Conservation (phyloP, 345 rosid species). For the Eucalyptus tenuipes region DNA sequence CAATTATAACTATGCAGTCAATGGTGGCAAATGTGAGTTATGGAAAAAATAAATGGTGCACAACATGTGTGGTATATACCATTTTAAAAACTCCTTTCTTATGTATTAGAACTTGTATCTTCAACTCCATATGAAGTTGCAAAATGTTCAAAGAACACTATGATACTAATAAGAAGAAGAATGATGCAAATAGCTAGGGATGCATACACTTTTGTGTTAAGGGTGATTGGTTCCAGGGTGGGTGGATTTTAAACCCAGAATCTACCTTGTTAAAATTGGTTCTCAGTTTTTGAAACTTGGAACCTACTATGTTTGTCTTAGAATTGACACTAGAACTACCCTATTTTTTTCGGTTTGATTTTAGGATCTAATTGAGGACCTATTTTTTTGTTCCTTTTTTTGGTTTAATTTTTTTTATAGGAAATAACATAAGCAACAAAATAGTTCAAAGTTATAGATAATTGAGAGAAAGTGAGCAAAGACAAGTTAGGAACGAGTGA, state of each 20-base stretch:
- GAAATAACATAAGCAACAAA: not conserved
- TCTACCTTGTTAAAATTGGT: rapidly evolving
- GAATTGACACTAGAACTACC: not conserved
- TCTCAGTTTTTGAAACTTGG: not conserved
- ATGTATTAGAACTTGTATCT: not conserved
- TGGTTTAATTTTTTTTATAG: not conserved
- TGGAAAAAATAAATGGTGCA: not conserved
- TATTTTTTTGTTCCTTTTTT: not conserved
- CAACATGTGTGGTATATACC: not conserved
- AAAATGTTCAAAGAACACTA: not conserved
- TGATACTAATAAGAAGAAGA: not conserved
- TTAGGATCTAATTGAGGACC: not conserved
- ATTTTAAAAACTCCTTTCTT: not conserved
- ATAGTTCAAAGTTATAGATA: not conserved
- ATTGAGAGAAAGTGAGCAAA: rapidly evolving
- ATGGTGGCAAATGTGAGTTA: not conserved
- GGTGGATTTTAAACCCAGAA: not conserved
- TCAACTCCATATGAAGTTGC: not conserved
- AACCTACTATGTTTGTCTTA: not conserved
- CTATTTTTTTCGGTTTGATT: rapidly evolving
- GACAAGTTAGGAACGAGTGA: not conserved
- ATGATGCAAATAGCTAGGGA: not conserved
- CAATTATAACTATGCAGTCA: not conserved
- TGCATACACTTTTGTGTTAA: not conserved
- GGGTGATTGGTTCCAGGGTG: rapidly evolving